phyloP scores from a whole-genome alignment of 257 asterid genomes.

The Salvia miltiorrhiza region DNA sequence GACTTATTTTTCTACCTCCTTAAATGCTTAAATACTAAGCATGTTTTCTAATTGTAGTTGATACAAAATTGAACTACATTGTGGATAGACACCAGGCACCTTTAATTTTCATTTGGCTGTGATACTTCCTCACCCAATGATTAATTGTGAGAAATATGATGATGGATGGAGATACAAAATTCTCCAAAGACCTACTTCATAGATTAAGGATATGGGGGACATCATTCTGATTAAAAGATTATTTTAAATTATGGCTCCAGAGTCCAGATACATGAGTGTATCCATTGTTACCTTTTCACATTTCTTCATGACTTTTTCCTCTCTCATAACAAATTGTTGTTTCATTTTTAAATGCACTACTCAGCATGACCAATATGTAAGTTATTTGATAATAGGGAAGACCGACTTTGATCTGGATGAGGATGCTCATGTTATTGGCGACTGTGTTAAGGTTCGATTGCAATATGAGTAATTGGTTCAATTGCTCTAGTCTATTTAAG shows the following conservation, averaged over 20 bases:
- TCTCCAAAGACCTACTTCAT: background rate
- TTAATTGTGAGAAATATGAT: background rate
- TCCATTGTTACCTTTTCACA: background rate
- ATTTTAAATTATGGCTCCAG: background rate
- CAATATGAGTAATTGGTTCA: conserved; percentile 18
- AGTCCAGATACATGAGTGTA: background rate
- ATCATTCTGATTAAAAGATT: conserved; percentile 12
- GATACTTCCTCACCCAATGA: background rate
- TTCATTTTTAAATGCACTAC: background rate
- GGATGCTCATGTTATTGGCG: conserved; percentile 98
- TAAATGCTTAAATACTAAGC: background rate
- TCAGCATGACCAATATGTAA: conserved; percentile 18
- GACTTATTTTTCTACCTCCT: background rate
- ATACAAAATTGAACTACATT: background rate
- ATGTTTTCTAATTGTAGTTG: background rate
- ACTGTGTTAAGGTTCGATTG: conserved; percentile 80
- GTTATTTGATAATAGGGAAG: conserved; percentile 53
- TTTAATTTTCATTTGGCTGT: background rate
- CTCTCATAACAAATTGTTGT: background rate
- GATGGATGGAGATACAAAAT: background rate
- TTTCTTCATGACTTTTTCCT: background rate
- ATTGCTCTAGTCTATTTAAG: conserved; percentile 15
- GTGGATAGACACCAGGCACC: background rate
- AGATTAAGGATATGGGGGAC: background rate
- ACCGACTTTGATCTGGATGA: conserved; percentile 73